Conservation (phyloP, 208 protist genomes). For the Crithidia mellificae region DNA sequence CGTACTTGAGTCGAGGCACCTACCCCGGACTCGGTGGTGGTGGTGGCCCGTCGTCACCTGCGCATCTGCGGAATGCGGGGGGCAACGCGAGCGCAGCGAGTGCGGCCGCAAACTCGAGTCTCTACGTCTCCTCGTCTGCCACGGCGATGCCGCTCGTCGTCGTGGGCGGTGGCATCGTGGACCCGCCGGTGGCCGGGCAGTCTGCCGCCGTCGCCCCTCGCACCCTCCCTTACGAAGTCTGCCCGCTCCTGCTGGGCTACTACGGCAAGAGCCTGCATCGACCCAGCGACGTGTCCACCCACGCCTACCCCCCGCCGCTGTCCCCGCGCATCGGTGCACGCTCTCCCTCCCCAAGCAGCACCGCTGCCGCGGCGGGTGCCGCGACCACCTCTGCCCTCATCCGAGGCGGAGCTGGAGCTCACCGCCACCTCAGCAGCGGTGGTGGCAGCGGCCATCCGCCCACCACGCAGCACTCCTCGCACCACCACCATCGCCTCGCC, state of each 20-base stretch:
- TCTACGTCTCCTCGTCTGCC: too few species aligned
- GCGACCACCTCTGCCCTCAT: too few species aligned
- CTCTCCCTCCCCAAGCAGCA: not conserved
- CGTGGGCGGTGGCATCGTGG: slow-evolving; percentile 14
- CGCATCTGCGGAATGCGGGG: not conserved
- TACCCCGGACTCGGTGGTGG: not conserved
- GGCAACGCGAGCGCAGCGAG: not conserved
- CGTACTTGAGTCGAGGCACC: not conserved
- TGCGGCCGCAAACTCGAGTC: too few species aligned
- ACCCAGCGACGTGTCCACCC: slow-evolving; percentile 1
- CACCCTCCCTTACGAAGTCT: slow-evolving; percentile 35
- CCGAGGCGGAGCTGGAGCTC: too few species aligned
- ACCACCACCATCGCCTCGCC: slow-evolving; percentile 4
- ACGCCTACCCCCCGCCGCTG: slow-evolving; percentile 12
- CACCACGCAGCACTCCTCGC: not conserved
- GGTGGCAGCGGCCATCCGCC: not conserved
- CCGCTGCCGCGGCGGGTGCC: not conserved
- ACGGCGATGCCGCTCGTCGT: slow-evolving; percentile 17
- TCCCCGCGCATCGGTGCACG: not conserved
- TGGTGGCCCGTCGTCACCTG: not conserved
- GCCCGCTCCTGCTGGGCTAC: slow-evolving; percentile 27
- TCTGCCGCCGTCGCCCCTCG: not conserved
- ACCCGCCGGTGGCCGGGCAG: slow-evolving; percentile 3
- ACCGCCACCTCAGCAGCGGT: not conserved
- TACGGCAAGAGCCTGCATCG: slow-evolving; percentile 20